These are phyloP conservation scores for Colletotrichum euphorbiae DNA, from an alignment of 2,329 filamentous ascomycete genomes.

Conservation along the genomic window DNA sequence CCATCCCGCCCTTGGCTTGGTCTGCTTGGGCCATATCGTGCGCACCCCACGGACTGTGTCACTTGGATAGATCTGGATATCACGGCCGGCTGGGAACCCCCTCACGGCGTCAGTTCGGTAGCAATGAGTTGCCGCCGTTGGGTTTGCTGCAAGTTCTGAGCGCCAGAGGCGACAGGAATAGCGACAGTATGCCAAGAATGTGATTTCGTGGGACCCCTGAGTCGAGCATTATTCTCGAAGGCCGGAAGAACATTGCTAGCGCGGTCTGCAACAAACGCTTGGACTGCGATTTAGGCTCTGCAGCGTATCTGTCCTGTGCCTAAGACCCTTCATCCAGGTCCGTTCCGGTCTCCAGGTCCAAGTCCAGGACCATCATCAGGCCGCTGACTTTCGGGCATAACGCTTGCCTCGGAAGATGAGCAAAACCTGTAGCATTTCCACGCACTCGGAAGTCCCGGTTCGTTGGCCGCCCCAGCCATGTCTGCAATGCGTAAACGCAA, in stretches of 20 bases:
- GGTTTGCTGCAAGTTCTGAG: slow-evolving; percentile 10
- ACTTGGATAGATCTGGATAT: slow-evolving; percentile 27
- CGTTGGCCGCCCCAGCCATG: background rate
- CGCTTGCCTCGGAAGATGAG: slow-evolving; percentile 15
- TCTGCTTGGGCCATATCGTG: background rate
- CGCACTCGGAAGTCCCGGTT: slow-evolving; percentile 16
- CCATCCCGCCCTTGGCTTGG: background rate
- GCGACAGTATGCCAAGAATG: background rate
- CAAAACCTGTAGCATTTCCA: slow-evolving; percentile 14
- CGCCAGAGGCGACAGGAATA: background rate
- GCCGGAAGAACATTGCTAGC: slow-evolving; percentile 20
- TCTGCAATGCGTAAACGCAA: slow-evolving; percentile 24
- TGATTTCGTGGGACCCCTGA: slow-evolving; percentile 12
- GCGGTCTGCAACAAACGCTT: slow-evolving; percentile 18
- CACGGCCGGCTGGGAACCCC: slow-evolving; percentile 29
- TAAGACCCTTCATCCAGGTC: slow-evolving; percentile 28
- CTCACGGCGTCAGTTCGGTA: slow-evolving; percentile 12
- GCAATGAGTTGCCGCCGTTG: background rate
- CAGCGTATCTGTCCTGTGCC: slow-evolving; percentile 7
- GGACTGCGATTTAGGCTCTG: slow-evolving; percentile 13
- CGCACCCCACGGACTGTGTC: slow-evolving; percentile 23
- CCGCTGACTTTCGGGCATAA: slow-evolving; percentile 26
- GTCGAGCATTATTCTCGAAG: slow-evolving; percentile 35
- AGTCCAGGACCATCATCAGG: slow-evolving; percentile 4
- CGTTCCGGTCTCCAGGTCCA: slow-evolving; percentile 2